phyloP scores from a whole-genome alignment of 495 filamentous ascomycete genomes.

The Tuber microsphaerosporum region DNA sequence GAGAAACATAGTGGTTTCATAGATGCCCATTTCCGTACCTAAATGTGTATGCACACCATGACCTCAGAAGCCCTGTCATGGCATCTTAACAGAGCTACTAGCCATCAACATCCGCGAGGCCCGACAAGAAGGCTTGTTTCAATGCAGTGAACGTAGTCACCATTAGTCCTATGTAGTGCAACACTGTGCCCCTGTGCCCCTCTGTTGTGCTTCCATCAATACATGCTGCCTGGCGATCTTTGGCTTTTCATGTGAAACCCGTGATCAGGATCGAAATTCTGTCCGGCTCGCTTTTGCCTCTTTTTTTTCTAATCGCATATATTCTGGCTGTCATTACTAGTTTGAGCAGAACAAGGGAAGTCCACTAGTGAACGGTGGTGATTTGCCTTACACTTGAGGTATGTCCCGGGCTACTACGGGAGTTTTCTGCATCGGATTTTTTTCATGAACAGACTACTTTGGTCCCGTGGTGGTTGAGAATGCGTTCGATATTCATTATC shows the following conservation, averaged over 20 bases:
- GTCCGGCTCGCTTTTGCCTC: not conserved
- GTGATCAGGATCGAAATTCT: not conserved
- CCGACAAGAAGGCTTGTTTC: not conserved
- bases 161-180: not conserved
- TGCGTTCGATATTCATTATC: not conserved
- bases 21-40: not conserved
- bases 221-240: not conserved
- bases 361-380: not conserved
- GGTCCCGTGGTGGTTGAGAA: not conserved
- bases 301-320: not conserved
- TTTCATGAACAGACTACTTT: not conserved
- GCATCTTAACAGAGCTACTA: not conserved
- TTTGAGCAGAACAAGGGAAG: not conserved
- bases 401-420: not conserved
- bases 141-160: not conserved
- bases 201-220: not conserved
- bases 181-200: no score
- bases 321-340: not conserved
- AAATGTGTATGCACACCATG: not conserved
- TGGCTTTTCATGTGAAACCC: not conserved
- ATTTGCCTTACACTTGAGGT: not conserved
- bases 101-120: not conserved
- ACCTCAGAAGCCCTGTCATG: not conserved
- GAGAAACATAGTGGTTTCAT: not conserved
- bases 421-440: not conserved